These are phyloP conservation scores for Coccinonectria pachysandricola DNA, from an alignment of 2,329 filamentous ascomycete genomes.

Conservation along the genomic window DNA sequence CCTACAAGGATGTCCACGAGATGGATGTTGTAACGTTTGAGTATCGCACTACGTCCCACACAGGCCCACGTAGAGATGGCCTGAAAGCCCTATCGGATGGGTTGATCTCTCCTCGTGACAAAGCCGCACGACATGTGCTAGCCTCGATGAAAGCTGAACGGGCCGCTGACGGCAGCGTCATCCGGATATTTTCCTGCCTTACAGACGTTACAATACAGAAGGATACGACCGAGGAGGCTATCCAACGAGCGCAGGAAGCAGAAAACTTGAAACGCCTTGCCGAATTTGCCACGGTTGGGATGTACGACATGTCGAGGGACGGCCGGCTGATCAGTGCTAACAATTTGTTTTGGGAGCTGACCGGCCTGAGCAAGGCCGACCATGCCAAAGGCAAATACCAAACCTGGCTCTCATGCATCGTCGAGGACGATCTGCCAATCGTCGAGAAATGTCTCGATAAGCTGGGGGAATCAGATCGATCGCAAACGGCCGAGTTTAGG, in stretches of 20 bases:
- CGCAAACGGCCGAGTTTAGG: conserved; percentile 38
- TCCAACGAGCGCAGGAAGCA: conserved; percentile 38
- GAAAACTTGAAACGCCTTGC: conserved; percentile 45
- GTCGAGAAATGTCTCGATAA: conserved; percentile 30
- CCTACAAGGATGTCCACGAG: conserved; percentile 31
- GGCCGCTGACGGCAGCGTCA: conserved; percentile 30
- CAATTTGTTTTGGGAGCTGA: conserved; percentile 43
- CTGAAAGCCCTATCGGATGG: conserved; percentile 12
- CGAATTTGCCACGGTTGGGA: conserved; percentile 42
- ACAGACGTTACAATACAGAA: conserved; percentile 43
- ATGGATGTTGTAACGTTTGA: conserved; percentile 34
- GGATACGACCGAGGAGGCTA: conserved; percentile 36
- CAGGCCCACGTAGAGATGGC: conserved; percentile 1
- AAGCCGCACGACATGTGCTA: conserved; percentile 32
- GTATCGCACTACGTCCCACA: conserved; percentile 27
- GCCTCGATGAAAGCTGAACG: conserved; percentile 38
- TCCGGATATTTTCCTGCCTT: conserved; percentile 37
- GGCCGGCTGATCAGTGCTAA: conserved; percentile 41
- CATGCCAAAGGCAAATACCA: conserved; percentile 26
- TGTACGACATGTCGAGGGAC: conserved; percentile 43
- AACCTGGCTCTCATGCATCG: conserved; percentile 35
- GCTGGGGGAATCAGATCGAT: conserved; percentile 30
- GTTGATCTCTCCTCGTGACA: conserved; percentile 15
- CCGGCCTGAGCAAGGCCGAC: conserved; percentile 35
- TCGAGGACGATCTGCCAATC: conserved; percentile 32